phyloP scores from a whole-genome alignment of 371 early-diverging fungal genomes.

The Rhizopus delemar region DNA sequence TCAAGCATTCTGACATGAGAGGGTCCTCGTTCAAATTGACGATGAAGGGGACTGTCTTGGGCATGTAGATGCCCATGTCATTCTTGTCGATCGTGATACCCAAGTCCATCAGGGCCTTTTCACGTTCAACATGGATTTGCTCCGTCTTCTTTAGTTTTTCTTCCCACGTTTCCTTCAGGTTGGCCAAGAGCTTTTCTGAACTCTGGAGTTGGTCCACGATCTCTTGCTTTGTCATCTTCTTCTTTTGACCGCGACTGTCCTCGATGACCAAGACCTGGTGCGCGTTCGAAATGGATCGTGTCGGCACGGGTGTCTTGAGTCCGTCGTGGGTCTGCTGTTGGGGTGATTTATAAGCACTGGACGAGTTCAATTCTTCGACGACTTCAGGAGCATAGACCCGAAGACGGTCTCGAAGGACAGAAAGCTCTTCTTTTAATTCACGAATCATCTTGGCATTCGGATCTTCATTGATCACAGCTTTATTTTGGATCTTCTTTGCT shows the following conservation, averaged over 20 bases:
- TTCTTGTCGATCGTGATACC: constrained; percentile 78
- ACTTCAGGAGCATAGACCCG: constrained; percentile 64
- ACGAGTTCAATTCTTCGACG: constrained; percentile 28
- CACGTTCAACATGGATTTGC: constrained; percentile 72
- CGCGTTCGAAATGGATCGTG: constrained; percentile 27
- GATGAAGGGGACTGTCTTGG: constrained; percentile 83
- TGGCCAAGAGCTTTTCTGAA: constrained; percentile 85
- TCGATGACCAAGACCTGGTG: constrained; percentile 18
- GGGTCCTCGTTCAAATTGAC: constrained; percentile 92
- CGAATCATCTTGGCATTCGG: constrained; percentile 82
- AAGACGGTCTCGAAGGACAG: constrained; percentile 65
- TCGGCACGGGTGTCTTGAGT: constrained; percentile 12
- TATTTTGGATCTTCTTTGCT: constrained; percentile 91
- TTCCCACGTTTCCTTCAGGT: constrained; percentile 85
- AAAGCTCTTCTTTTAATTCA: constrained; percentile 86
- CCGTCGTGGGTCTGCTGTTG: neutral
- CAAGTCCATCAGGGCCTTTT: constrained; percentile 75
- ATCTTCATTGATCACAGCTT: constrained; percentile 91
- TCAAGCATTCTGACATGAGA: constrained; percentile 86
- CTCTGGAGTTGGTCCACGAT: constrained; percentile 80
- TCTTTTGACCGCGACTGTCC: constrained; percentile 48
- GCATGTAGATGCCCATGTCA: constrained; percentile 79
- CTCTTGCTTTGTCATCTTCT: constrained; percentile 59
- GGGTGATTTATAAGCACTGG: constrained; percentile 9
- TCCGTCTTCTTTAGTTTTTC: constrained; percentile 79